Conservation (phyloP, 2,329 filamentous ascomycete genomes). For the Purpureocillium lavendulum region DNA sequence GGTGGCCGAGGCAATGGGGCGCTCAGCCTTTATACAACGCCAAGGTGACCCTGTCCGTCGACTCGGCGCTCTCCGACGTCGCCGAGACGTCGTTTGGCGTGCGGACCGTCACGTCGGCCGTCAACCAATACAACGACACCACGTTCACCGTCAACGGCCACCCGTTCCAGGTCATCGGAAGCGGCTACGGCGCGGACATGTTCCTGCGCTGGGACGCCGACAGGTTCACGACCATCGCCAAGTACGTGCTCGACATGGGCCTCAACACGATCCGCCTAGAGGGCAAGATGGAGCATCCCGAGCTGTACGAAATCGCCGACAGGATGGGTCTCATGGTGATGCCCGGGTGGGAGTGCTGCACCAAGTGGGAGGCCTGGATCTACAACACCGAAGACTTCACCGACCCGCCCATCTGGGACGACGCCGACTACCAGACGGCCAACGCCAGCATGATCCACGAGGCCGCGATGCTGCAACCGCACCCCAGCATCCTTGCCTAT, state of each 20-base stretch:
- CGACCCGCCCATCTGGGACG: conserved; percentile 33
- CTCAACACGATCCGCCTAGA: conserved; percentile 56
- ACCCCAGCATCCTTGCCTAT: conserved; percentile 50
- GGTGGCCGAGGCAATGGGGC: conserved; percentile 57
- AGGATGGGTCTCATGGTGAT: conserved; percentile 52
- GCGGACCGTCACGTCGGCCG: conserved; percentile 33
- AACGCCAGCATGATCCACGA: conserved; percentile 50
- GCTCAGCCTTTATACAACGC: conserved; percentile 41
- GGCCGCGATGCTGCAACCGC: conserved; percentile 48
- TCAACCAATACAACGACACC: conserved; percentile 46
- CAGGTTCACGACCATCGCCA: conserved; percentile 39
- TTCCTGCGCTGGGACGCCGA: conserved; percentile 48
- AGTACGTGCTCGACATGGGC: conserved; percentile 50
- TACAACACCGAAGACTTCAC: conserved; percentile 45
- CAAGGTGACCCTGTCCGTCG: conserved; percentile 18
- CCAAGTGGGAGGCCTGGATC: conserved; percentile 58
- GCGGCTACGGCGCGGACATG: conserved; percentile 52
- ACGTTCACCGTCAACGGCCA: conserved; percentile 46
- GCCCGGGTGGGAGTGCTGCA: conserved; percentile 58
- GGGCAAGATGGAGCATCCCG: conserved; percentile 55
- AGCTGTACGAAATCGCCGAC: conserved; percentile 51
- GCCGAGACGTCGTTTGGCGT: conserved; percentile 18
- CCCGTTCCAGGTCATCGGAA: conserved; percentile 52
- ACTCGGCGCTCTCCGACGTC: conserved; percentile 19
- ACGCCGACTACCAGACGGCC: conserved; percentile 46